Evolutionary conservation across 352 stramenopile species (phyloP).

Genomic region (Sclerospora graminicola): DNA sequence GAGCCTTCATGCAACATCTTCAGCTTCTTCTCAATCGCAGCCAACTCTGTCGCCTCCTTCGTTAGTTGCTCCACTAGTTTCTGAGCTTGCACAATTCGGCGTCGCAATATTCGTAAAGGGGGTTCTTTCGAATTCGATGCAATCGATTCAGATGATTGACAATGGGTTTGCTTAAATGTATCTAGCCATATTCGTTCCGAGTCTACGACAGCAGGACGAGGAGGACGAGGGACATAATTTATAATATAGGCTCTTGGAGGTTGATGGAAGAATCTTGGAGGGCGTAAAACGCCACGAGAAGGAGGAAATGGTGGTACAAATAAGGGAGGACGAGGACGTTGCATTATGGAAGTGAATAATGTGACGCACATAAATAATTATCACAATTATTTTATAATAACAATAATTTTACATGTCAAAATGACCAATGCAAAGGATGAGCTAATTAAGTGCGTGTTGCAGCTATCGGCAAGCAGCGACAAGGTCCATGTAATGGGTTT

Average conservation of each 20-base stretch:
- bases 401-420: not conserved
- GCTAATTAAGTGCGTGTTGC: conserved; percentile 66
- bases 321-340: not conserved
- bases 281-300: not conserved
- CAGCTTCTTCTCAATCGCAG: conserved; percentile 15
- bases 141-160: not conserved
- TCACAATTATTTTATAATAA: too few relatives aligned
- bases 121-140: conserved; percentile 1
- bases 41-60: conserved; percentile 9
- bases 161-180: conserved; percentile 15
- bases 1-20: too few relatives aligned
- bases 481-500: conserved; percentile 26
- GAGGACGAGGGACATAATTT: conserved; percentile 3
- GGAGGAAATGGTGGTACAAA: not conserved
- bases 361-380: too few relatives aligned
- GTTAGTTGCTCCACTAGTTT: conserved; percentile 14
- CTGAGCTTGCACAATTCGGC: conserved; percentile 11
- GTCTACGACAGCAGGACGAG: conserved; percentile 7
- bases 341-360: too few relatives aligned
- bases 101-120: conserved; percentile 15
- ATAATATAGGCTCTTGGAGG: conserved; percentile 1
- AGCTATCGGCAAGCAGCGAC: conserved; percentile 61
- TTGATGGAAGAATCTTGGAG: not conserved
- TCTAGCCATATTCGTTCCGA: conserved; percentile 21
- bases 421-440: conserved; percentile 41